Evolutionary conservation across 2,329 filamentous ascomycete genomes (phyloP).

Genomic region (Botrytis fragariae): DNA sequence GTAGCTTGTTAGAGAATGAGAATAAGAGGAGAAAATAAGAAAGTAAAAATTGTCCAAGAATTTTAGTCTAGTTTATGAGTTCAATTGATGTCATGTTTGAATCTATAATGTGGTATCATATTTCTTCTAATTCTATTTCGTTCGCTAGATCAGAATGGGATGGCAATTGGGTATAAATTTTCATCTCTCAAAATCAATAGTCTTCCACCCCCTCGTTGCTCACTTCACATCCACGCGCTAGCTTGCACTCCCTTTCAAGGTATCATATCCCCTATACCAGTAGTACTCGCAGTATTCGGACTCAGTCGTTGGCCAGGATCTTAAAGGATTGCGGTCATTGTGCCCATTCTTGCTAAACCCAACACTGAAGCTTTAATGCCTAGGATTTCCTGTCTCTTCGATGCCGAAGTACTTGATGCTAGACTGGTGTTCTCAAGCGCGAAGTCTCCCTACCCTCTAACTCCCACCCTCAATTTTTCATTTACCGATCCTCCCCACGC

Average conservation of each 20-base stretch:
- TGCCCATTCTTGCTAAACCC: neutral
- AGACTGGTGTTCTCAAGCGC: neutral
- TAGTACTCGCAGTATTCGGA: neutral
- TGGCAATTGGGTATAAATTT: neutral
- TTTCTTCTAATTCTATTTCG: neutral
- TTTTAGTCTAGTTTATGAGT: slow-evolving; percentile 44
- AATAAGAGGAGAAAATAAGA: slow-evolving; percentile 17
- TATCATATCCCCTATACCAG: neutral
- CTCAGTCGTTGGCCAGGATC: neutral
- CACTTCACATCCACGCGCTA: neutral
- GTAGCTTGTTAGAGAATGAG: slow-evolving; percentile 20
- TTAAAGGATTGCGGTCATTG: neutral
- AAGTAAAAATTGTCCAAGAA: slow-evolving; percentile 16
- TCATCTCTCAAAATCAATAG: neutral
- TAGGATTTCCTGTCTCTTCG: neutral
- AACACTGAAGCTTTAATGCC: too few species aligned
- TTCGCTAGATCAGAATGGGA: neutral
- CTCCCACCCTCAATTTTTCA: neutral
- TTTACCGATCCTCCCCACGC: slow-evolving; percentile 71
- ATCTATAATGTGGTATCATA: neutral
- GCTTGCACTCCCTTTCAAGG: too few species aligned
- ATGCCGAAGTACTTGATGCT: neutral
- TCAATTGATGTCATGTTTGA: neutral
- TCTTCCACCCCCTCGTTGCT: neutral
- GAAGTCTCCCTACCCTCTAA: neutral